A percentile compares a stretch with the other conserved stretches of the same genome.
These are phyloP conservation scores for Tetraselmis striata DNA, from an alignment of 139 green algal species.

Conservation along the genomic window DNA sequence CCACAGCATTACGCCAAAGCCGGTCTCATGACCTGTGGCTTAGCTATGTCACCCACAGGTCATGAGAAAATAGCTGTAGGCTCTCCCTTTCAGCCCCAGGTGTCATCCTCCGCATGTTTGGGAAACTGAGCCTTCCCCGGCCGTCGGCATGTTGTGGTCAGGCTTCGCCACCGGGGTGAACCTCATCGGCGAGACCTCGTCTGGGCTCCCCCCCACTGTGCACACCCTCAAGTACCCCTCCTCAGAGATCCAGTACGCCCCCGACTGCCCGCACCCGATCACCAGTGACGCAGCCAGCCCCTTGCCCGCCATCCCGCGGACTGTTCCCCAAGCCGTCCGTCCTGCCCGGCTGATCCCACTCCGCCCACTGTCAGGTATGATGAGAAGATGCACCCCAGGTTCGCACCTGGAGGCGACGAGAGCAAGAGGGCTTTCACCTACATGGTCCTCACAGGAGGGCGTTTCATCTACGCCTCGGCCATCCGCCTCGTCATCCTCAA, in stretches of 20 bases:
- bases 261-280: background rate
- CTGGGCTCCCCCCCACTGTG: slow-evolving; percentile 38
- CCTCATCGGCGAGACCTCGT: background rate
- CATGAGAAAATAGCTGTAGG: too few relatives aligned
- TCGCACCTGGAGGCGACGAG: slow-evolving; percentile 65
- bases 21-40: background rate
- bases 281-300: background rate
- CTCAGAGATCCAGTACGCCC: slow-evolving; percentile 39
- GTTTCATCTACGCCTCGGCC: slow-evolving; percentile 97
- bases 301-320: background rate
- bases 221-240: slow-evolving; percentile 68
- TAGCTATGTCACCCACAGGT: too few relatives aligned
- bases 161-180: background rate
- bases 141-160: too few relatives aligned
- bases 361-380: slow-evolving; percentile 67
- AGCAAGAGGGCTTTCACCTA: slow-evolving; percentile 92
- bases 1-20: background rate
- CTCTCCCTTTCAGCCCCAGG: background rate
- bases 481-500: slow-evolving; percentile 92
- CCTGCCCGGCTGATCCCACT: too few relatives aligned
- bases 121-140: too few relatives aligned
- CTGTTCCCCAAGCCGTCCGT: too few relatives aligned
- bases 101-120: too few relatives aligned
- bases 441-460: slow-evolving; percentile 91
- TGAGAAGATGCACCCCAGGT: slow-evolving; percentile 71